phyloP scores from a whole-genome alignment of 441 rosid species.

The Gossypium armourianum region DNA sequence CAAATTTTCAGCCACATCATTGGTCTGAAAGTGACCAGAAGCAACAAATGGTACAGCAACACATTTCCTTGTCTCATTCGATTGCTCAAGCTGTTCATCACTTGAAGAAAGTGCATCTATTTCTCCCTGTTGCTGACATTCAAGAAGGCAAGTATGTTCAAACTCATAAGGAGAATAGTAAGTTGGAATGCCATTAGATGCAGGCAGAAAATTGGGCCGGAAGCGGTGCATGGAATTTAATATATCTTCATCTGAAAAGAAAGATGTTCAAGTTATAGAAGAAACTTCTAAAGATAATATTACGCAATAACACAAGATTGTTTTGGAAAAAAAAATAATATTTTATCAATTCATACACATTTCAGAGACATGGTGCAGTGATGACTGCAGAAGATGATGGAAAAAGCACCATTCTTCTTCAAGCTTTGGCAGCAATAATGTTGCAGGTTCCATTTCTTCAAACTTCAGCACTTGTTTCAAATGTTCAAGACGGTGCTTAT shows the following conservation, averaged over 20 bases:
- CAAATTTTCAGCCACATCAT: conserved; percentile 37
- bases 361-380: conserved; percentile 61
- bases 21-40: conserved; percentile 42
- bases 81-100: conserved; percentile 30
- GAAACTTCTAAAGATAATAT: conserved; percentile 9
- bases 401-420: conserved; percentile 86
- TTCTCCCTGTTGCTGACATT: conserved; percentile 32
- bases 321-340: background rate
- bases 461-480: conserved; percentile 36
- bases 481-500: conserved; percentile 61
- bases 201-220: conserved; percentile 48
- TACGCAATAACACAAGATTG: background rate
- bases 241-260: conserved; percentile 64
- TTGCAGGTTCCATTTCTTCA: conserved; percentile 31
- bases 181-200: conserved; percentile 36
- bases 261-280: conserved; percentile 13
- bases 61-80: conserved; percentile 41
- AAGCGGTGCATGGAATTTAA: conserved; percentile 52
- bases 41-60: conserved; percentile 57
- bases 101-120: conserved; percentile 24
- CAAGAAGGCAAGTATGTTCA: conserved; percentile 47
- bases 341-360: conserved; percentile 40
- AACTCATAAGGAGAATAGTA: conserved; percentile 47
- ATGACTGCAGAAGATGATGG: conserved; percentile 64
- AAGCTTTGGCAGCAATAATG: conserved; percentile 33